Evolutionary conservation across 192 early-diverging fungal species (phyloP), one percentile per base, ranked within the genome.

Genomic region (Phycomyces blakesleeanus): DNA sequence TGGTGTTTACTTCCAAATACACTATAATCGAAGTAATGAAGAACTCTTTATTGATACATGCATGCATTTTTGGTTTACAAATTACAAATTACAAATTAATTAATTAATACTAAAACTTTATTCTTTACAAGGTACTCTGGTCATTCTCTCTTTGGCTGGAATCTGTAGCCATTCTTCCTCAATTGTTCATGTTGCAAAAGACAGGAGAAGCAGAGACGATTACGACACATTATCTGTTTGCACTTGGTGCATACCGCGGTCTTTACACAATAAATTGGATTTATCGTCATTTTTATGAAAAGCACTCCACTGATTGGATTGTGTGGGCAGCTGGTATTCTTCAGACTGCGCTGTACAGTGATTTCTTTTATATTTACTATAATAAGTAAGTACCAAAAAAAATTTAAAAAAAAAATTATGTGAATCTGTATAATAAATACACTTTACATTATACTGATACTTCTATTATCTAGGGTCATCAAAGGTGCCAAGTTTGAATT

Each of bases 151-250:
- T 99, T 62, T 98, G 89, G 63, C 81, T 99, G 59, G 97, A 99
- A 73, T 80, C 95, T 5, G 92, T 96, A 0, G 97, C 97, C 4
- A 99, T 99, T 72, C 76, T 99, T 57, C 97, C 97, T 26, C 97
- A 99, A 68, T 84, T 99, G 16, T 97, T 97, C 81, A 94, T 96
- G 81, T 80, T 99, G 67, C 86, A 89, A 16, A 87, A 93, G 54
- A 98, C 96, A 1, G 94, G 96, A 26, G 96, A 98, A 75, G 95
- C 95, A 14, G 96, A 99, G 74, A 97, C 94, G 20, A 98, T 99
- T 74, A 99, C 96, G 11, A 92, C 94, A 16, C 97, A 99, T 76
- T 99, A 99, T 73, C 76, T 99, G 41, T 99, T 99, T 83, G 93
- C 96, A 3, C 72, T 99, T 47, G 97, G 97, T 9, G 92, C 86